phyloP scores from a whole-genome alignment of 2,329 filamentous ascomycete genomes.

The Botrytis porri region DNA sequence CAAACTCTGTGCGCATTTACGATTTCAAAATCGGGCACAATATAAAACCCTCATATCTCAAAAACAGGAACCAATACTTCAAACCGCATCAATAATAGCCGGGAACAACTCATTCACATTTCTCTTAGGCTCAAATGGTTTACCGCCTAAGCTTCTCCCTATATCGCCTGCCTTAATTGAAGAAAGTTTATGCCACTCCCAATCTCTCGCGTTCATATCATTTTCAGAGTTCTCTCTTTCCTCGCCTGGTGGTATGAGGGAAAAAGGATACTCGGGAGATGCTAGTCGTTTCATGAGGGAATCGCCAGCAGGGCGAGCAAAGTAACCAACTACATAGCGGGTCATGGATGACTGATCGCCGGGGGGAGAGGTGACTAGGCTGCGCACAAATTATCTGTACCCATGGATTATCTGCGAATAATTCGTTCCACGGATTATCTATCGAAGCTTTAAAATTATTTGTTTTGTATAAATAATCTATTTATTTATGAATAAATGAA shows the following conservation, averaged over 20 bases:
- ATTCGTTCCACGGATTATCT: too few species aligned
- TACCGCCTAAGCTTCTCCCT: not conserved
- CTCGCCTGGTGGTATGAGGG: conserved; percentile 9
- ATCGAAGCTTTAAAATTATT: too few species aligned
- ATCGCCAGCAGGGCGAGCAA: conserved; percentile 47
- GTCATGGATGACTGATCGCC: conserved; percentile 23
- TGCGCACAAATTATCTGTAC: too few species aligned
- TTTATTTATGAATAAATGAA: too few species aligned
- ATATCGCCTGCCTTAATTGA: conserved; percentile 9
- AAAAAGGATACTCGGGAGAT: conserved; percentile 1
- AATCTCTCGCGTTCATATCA: conserved; percentile 20
- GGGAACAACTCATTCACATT: not conserved
- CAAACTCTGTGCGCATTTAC: not conserved
- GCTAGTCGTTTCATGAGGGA: conserved; percentile 30
- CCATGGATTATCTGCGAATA: too few species aligned
- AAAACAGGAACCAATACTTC: not conserved
- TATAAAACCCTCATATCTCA: too few species aligned
- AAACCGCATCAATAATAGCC: not conserved
- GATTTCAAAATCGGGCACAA: too few species aligned
- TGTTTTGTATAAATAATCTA: too few species aligned
- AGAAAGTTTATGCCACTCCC: conserved; percentile 20
- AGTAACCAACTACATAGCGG: conserved; percentile 52
- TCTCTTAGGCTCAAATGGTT: not conserved
- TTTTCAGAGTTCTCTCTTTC: conserved; percentile 7
- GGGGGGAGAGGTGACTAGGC: conserved; percentile 33